These are phyloP conservation scores for Pyricularia grisea DNA, from an alignment of 2,329 filamentous ascomycete species.

Conservation along the genomic window DNA sequence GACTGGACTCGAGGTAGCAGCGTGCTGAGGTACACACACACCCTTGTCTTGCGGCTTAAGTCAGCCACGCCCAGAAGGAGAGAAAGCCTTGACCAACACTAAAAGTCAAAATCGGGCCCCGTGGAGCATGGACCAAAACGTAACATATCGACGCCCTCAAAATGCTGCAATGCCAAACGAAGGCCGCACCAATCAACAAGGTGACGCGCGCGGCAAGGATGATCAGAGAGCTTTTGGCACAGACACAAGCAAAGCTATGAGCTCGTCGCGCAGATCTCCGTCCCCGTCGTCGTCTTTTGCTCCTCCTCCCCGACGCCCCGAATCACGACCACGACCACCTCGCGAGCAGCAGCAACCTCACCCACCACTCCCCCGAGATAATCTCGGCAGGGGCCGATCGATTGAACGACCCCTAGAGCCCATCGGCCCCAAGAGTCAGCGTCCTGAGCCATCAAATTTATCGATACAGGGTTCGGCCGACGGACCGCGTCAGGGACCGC, in stretches of 20 bases:
- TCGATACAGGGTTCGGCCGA: slow-evolving; percentile 22
- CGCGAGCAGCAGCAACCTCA: background rate
- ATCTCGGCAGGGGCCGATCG: slow-evolving; percentile 8
- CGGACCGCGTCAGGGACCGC: slow-evolving; percentile 21
- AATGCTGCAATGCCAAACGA: slow-evolving; percentile 33
- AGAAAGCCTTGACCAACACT: slow-evolving; percentile 1
- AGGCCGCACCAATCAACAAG: slow-evolving; percentile 21
- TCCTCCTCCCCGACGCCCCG: slow-evolving; percentile 6
- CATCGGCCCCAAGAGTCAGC: slow-evolving; percentile 13
- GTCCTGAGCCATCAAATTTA: slow-evolving; percentile 7
- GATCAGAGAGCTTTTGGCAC: slow-evolving; percentile 4
- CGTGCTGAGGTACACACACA: background rate
- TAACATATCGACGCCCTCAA: slow-evolving; percentile 14
- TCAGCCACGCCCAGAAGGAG: background rate
- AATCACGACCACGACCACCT: background rate
- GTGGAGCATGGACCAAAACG: background rate
- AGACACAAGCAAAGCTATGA: slow-evolving; percentile 19
- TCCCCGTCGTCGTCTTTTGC: slow-evolving; percentile 17
- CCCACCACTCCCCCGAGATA: background rate
- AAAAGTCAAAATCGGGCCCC: slow-evolving; percentile 1
- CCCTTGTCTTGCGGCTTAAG: background rate
- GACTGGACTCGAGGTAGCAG: background rate
- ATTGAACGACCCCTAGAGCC: slow-evolving; percentile 8
- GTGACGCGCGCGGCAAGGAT: slow-evolving; percentile 23
- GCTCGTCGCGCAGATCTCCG: slow-evolving; percentile 13